Conservation (phyloP, 2,329 filamentous ascomycete species). For the Ceratocystis huliohia region DNA sequence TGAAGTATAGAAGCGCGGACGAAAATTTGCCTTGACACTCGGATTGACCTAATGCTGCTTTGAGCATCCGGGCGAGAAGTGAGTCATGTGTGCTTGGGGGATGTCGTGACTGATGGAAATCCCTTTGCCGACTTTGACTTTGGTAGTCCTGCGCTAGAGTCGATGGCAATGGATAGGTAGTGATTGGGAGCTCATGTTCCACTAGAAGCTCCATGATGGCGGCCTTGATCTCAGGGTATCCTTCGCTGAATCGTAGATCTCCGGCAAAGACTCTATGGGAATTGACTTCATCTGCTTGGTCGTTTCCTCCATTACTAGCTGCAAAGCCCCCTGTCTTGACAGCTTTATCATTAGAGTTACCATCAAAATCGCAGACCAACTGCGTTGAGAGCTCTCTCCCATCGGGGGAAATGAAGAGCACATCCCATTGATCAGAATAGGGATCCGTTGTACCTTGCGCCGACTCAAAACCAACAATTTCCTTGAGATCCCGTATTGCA, state of each 20-base stretch:
- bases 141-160: neutral
- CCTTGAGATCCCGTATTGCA: conserved; percentile 58
- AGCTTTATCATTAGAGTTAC: neutral
- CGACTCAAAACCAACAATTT: conserved; percentile 50
- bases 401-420: conserved; percentile 64
- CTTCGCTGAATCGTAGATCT: conserved; percentile 55
- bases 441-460: conserved; percentile 60
- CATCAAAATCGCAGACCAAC: conserved; percentile 56
- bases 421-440: conserved; percentile 70
- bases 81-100: conserved; percentile 27
- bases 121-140: no score
- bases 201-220: conserved; percentile 69
- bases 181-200: conserved; percentile 60
- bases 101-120: neutral
- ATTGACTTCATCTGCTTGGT: neutral
- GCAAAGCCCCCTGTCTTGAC: neutral
- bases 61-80: conserved; percentile 58
- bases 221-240: conserved; percentile 69
- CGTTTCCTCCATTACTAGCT: conserved; percentile 37
- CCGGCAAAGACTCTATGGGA: no score
- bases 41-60: conserved; percentile 63
- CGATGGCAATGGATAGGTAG: neutral
- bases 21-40: conserved; percentile 72
- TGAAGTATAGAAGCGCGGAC: conserved; percentile 74
- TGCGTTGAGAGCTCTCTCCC: conserved; percentile 56